phyloP scores from a whole-genome alignment of 768 basidiomycete species.

The Mycena indigotica region DNA sequence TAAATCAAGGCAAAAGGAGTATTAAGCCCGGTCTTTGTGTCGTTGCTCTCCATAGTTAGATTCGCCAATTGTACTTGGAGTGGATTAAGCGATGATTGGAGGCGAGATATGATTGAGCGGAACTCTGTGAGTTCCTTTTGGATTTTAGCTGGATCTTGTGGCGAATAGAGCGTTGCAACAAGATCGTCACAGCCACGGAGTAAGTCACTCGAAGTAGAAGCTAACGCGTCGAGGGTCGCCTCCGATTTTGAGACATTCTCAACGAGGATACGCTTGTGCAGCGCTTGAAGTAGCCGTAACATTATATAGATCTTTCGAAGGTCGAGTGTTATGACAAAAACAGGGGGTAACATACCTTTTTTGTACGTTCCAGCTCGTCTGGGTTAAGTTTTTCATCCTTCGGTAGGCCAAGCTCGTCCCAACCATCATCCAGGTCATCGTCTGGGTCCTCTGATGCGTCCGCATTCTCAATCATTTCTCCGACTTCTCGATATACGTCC shows the following conservation, averaged over 20 bases:
- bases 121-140: slow-evolving; percentile 41
- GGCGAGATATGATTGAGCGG: slow-evolving; percentile 35
- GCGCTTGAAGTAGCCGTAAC: slow-evolving; percentile 57
- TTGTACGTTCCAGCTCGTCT: slow-evolving; percentile 57
- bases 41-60: slow-evolving; percentile 30
- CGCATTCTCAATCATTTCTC: slow-evolving; percentile 51
- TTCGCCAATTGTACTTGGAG: slow-evolving; percentile 35
- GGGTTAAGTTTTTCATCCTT: slow-evolving; percentile 46
- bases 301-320: slow-evolving; percentile 55
- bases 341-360: slow-evolving; percentile 47
- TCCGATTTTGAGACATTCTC: slow-evolving; percentile 46
- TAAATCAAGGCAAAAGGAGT: slow-evolving; percentile 65
- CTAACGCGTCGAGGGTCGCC: slow-evolving; percentile 52
- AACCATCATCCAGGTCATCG: slow-evolving; percentile 53
- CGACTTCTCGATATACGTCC: slow-evolving; percentile 63
- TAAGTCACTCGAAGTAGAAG: slow-evolving; percentile 50
- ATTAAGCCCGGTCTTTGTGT: slow-evolving; percentile 60
- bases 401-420: slow-evolving; percentile 65
- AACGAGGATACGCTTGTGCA: slow-evolving; percentile 62
- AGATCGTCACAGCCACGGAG: slow-evolving; percentile 65
- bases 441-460: slow-evolving; percentile 29
- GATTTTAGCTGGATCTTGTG: slow-evolving; percentile 54
- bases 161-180: slow-evolving; percentile 64
- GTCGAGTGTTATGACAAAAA: not conserved
- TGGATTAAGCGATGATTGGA: slow-evolving; percentile 36